A percentile compares a stretch with the other conserved stretches of the same genome.
phyloP scores from a whole-genome alignment of 2,329 filamentous ascomycete species.

The Cercospora zeae-maydis region DNA sequence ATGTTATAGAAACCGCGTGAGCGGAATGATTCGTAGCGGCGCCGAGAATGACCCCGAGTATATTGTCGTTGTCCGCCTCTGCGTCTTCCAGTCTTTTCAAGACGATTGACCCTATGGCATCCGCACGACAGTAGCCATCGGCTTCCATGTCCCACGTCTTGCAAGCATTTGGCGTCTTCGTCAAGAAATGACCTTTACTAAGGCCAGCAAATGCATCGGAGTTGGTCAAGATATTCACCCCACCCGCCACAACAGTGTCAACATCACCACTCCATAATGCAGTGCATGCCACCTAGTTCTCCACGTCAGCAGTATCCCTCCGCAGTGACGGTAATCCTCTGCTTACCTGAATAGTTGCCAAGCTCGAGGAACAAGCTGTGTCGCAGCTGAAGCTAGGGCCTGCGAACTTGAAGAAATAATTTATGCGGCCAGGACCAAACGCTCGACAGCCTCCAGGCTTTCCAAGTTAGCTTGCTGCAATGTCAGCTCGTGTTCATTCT shows the following conservation, averaged over 20 bases:
- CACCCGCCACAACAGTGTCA: conserved; percentile 33
- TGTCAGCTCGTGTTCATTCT: too few species aligned
- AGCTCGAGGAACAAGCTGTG: conserved; percentile 33
- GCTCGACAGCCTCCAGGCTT: conserved; percentile 57
- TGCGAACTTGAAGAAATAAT: conserved; percentile 61
- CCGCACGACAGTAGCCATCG: conserved; percentile 35
- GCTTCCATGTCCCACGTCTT: conserved; percentile 31
- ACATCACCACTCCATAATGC: conserved; percentile 32
- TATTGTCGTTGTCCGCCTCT: conserved; percentile 35
- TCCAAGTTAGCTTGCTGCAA: not conserved
- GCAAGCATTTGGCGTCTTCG: conserved; percentile 21
- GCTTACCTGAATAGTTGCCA: conserved; percentile 25
- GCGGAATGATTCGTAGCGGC: conserved; percentile 20
- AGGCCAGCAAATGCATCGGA: conserved; percentile 23
- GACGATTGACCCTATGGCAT: conserved; percentile 29
- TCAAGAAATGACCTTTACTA: conserved; percentile 29
- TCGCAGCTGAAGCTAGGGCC: conserved; percentile 31
- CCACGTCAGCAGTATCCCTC: not conserved
- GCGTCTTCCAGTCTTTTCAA: conserved; percentile 36
- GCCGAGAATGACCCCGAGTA: conserved; percentile 15
- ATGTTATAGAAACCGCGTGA: conserved; percentile 19
- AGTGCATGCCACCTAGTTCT: conserved; percentile 18
- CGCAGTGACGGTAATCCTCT: not conserved
- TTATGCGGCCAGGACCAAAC: conserved; percentile 62
- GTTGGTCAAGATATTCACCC: conserved; percentile 28